Conservation (phyloP, 2,329 filamentous ascomycete genomes). For the Calonectria fujianensis region DNA sequence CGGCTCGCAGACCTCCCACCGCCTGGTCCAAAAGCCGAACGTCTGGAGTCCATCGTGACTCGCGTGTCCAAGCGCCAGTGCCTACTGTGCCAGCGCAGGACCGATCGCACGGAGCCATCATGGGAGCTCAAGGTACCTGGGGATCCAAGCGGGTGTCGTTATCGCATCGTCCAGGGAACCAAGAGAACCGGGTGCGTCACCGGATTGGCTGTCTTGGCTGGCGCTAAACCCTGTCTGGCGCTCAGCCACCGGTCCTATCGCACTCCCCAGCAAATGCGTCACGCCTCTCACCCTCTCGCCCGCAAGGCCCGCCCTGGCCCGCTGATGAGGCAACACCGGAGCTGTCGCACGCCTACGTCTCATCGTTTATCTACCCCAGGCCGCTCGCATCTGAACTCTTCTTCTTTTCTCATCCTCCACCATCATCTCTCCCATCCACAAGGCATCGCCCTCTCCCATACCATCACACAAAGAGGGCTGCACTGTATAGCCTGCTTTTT, state of each 20-base stretch:
- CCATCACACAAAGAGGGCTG: slow-evolving; percentile 52
- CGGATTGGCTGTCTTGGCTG: slow-evolving; percentile 47
- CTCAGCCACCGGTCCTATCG: slow-evolving; percentile 58
- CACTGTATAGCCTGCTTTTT: slow-evolving; percentile 54
- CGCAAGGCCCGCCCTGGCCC: slow-evolving; percentile 50
- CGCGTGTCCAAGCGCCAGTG: slow-evolving; percentile 40
- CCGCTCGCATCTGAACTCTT: slow-evolving; percentile 54
- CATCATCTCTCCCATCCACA: slow-evolving; percentile 54
- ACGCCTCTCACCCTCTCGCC: slow-evolving; percentile 50
- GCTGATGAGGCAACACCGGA: slow-evolving; percentile 61
- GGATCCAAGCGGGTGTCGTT: slow-evolving; percentile 51
- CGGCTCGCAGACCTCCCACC: slow-evolving; percentile 20
- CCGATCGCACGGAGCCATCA: slow-evolving; percentile 50
- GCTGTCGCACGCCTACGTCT: slow-evolving; percentile 53
- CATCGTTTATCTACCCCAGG: slow-evolving; percentile 58
- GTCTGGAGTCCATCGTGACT: slow-evolving; percentile 43
- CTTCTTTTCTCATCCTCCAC: slow-evolving; percentile 55
- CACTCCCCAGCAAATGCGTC: slow-evolving; percentile 58
- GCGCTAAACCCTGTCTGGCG: slow-evolving; percentile 49
- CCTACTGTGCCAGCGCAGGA: slow-evolving; percentile 34
- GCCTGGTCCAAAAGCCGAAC: slow-evolving; percentile 40
- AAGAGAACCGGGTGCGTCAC: slow-evolving; percentile 54
- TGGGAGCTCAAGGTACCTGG: slow-evolving; percentile 53
- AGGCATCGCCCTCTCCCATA: slow-evolving; percentile 46
- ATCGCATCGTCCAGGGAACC: slow-evolving; percentile 60